phyloP scores from a whole-genome alignment of 2,329 filamentous ascomycete species.

The Ceratocystis cacaofunesta region DNA sequence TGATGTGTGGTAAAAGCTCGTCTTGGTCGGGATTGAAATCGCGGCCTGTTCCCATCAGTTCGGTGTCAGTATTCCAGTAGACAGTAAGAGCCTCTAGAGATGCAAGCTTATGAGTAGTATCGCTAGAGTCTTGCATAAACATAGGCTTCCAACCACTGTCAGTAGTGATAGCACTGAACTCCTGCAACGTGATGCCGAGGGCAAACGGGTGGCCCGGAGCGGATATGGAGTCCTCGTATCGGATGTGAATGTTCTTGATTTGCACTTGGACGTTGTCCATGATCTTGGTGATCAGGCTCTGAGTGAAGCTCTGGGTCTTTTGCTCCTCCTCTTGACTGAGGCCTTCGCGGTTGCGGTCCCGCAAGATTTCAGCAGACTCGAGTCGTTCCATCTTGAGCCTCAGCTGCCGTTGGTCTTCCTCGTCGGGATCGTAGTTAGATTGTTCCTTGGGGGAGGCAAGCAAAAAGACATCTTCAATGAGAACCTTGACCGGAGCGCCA shows the following conservation, averaged over 20 bases:
- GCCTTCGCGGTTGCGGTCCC: slow-evolving; percentile 81
- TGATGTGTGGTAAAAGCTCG: slow-evolving; percentile 53
- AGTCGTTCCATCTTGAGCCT: slow-evolving; percentile 98
- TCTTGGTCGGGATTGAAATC: slow-evolving; percentile 40
- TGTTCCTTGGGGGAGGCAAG: slow-evolving; percentile 93
- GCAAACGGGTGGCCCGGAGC: slow-evolving; percentile 91
- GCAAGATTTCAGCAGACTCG: slow-evolving; percentile 86
- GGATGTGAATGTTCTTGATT: slow-evolving; percentile 95
- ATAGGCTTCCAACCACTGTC: slow-evolving; percentile 90
- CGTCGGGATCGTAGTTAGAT: slow-evolving; percentile 78
- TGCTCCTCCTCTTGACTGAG: slow-evolving; percentile 91
- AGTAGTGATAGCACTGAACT: slow-evolving; percentile 94
- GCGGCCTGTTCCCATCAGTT: slow-evolving; percentile 66
- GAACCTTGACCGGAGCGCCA: slow-evolving; percentile 84
- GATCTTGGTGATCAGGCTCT: slow-evolving; percentile 88
- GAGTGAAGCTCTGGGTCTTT: slow-evolving; percentile 94
- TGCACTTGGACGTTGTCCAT: slow-evolving; percentile 97
- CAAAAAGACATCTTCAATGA: slow-evolving; percentile 93
- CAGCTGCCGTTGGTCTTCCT: slow-evolving; percentile 75
- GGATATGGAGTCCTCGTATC: slow-evolving; percentile 95
- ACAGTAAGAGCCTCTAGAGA: slow-evolving; percentile 78
- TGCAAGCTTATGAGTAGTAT: slow-evolving; percentile 82
- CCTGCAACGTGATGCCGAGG: slow-evolving; percentile 77
- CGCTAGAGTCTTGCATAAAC: slow-evolving; percentile 77
- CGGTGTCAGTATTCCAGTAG: slow-evolving; percentile 95